Evolutionary conservation across 2,329 filamentous ascomycete genomes (phyloP).

Genomic region (Tolypocladium tundrense): DNA sequence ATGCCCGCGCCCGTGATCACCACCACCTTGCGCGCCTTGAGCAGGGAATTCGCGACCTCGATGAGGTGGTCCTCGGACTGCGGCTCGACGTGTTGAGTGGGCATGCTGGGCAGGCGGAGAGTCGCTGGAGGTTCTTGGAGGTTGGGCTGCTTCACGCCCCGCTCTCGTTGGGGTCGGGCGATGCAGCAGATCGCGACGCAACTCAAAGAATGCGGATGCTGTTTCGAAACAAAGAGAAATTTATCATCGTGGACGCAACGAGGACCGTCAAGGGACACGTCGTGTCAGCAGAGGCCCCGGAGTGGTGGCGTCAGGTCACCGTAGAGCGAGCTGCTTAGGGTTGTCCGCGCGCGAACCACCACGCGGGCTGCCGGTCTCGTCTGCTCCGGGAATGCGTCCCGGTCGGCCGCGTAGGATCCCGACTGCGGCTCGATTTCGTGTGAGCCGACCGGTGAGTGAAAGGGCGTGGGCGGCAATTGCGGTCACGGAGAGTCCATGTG

Average conservation of each 20-base stretch:
- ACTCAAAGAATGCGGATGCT: neutral
- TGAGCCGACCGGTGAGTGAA: neutral
- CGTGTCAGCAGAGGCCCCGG: neutral
- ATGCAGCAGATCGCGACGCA: neutral
- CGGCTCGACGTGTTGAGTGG: conserved; percentile 44
- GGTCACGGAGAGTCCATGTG: neutral
- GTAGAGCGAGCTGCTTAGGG: neutral
- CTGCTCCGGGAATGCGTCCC: neutral
- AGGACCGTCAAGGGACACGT: neutral
- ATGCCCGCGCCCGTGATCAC: conserved; percentile 65
- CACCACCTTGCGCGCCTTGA: conserved; percentile 58
- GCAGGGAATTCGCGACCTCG: conserved; percentile 52
- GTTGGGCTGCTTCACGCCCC: neutral
- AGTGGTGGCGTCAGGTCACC: neutral
- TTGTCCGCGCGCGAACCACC: neutral
- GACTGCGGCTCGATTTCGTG: neutral
- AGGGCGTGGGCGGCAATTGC: neutral
- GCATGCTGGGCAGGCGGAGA: conserved; percentile 34
- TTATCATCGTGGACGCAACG: neutral
- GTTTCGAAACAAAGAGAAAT: neutral
- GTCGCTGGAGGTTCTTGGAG: neutral
- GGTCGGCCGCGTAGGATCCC: neutral
- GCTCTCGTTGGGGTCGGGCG: neutral
- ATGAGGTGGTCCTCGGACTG: conserved; percentile 46
- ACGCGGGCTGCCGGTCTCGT: neutral